phyloP scores from a whole-genome alignment of 2,329 filamentous ascomycete genomes.

The Ophiostoma quercus region DNA sequence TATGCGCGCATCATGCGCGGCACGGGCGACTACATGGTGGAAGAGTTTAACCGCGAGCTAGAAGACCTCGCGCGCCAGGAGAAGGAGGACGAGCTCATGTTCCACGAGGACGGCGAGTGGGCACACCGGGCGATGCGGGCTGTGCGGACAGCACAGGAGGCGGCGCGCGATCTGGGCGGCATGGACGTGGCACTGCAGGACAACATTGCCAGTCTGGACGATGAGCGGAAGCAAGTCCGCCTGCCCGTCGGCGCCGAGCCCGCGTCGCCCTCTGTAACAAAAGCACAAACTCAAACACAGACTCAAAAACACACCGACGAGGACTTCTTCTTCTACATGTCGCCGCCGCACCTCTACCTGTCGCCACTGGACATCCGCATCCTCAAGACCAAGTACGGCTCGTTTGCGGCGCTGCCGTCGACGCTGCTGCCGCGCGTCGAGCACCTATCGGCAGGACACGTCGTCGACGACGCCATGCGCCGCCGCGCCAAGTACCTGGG shows the following conservation, averaged over 20 bases:
- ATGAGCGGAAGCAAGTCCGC: neutral
- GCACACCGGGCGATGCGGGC: constrained; percentile 73
- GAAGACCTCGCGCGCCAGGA: constrained; percentile 68
- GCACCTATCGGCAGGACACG: constrained; percentile 80
- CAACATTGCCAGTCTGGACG: constrained; percentile 1
- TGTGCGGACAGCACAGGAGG: constrained; percentile 72
- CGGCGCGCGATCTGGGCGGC: constrained; percentile 47
- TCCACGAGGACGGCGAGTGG: constrained; percentile 90
- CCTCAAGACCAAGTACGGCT: constrained; percentile 79
- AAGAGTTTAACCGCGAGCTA: constrained; percentile 76
- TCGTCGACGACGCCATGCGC: constrained; percentile 77
- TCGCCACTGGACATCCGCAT: constrained; percentile 90
- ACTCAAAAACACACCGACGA: constrained; percentile 24
- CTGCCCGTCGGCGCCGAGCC: constrained; percentile 21
- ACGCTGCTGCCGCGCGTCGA: constrained; percentile 83
- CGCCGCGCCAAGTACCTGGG: constrained; percentile 81
- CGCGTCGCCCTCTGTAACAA: neutral
- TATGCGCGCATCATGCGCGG: constrained; percentile 96
- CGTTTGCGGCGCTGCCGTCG: constrained; percentile 75
- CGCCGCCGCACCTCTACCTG: constrained; percentile 80
- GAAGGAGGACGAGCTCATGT: constrained; percentile 84
- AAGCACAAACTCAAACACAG: neutral
- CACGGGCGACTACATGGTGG: constrained; percentile 77
- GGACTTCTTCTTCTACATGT: constrained; percentile 84
- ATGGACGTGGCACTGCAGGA: constrained; percentile 30